These are phyloP conservation scores for Adansonia digitata DNA, from an alignment of 345 rosid genomes.

Conservation along the genomic window DNA sequence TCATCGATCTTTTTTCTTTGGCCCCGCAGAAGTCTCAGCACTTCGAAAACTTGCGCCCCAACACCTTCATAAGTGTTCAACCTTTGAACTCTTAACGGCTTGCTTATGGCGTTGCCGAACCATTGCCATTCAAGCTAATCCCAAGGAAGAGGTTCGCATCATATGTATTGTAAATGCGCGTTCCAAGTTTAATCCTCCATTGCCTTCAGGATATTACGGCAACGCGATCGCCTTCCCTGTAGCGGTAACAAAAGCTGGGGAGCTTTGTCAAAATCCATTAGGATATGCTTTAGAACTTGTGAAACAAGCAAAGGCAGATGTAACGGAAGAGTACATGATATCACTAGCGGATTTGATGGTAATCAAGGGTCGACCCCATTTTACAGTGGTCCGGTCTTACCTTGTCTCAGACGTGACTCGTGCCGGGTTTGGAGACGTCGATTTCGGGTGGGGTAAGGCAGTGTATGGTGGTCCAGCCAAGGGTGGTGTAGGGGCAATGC, in stretches of 20 bases:
- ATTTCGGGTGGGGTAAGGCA: slow-evolving; percentile 2
- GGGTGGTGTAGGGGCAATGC: neutral
- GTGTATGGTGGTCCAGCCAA: neutral
- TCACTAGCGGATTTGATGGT: neutral
- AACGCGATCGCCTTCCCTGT: slow-evolving; percentile 36
- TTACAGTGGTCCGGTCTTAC: neutral
- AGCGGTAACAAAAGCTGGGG: slow-evolving; percentile 32
- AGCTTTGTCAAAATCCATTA: slow-evolving; percentile 36
- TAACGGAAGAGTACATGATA: slow-evolving; percentile 18
- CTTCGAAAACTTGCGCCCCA: slow-evolving; percentile 30
- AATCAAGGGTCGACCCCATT: neutral
- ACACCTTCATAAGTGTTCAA: slow-evolving; percentile 26
- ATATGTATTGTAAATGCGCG: slow-evolving; percentile 40
- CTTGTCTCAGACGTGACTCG: neutral
- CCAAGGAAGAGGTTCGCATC: slow-evolving; percentile 42
- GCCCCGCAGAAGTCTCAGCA: slow-evolving; percentile 28
- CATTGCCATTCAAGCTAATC: slow-evolving; percentile 34
- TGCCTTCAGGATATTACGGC: slow-evolving; percentile 40
- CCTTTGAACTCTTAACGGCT: slow-evolving; percentile 38
- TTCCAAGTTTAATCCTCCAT: slow-evolving; percentile 20
- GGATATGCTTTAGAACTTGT: slow-evolving; percentile 43
- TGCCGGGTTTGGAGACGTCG: neutral
- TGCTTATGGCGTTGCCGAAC: slow-evolving; percentile 58
- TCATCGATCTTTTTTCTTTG: slow-evolving; percentile 49
- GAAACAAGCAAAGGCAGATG: slow-evolving; percentile 35